Percentiles rank a stretch among this genome's conserved stretches.
Conservation (phyloP, 768 basidiomycete genomes). For the Boletus barrowsii region DNA sequence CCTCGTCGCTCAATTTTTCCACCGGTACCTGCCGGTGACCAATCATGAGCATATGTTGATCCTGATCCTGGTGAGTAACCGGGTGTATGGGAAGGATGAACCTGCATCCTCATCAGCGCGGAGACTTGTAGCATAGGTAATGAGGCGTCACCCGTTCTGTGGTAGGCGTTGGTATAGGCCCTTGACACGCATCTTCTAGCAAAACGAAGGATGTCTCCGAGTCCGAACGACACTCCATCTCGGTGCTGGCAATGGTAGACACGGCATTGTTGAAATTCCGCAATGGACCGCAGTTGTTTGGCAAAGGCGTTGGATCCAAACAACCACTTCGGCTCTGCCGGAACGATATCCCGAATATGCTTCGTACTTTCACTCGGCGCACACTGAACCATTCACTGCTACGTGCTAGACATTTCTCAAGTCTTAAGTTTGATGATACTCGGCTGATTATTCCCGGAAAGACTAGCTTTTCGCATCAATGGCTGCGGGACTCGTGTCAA, state of each 20-base stretch:
- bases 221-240: slow-evolving; percentile 29
- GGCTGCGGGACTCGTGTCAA: slow-evolving; percentile 85
- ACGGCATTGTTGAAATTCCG: background rate
- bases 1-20: slow-evolving; percentile 60
- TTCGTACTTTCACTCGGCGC: background rate
- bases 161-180: background rate
- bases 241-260: background rate
- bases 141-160: slow-evolving; percentile 1
- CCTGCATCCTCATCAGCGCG: slow-evolving; percentile 7
- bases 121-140: background rate
- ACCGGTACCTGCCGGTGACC: slow-evolving; percentile 57
- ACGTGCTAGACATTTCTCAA: slow-evolving; percentile 2
- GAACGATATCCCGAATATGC: background rate
- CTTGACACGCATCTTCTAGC: slow-evolving; percentile 29
- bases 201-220: slow-evolving; percentile 50
- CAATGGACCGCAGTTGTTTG: slow-evolving; percentile 24
- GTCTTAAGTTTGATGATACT: slow-evolving; percentile 8
- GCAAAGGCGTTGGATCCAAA: slow-evolving; percentile 31
- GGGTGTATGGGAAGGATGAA: slow-evolving; percentile 47
- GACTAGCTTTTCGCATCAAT: slow-evolving; percentile 58
- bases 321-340: slow-evolving; percentile 11
- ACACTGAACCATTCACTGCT: background rate
- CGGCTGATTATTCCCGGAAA: slow-evolving; percentile 31
- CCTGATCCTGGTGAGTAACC: slow-evolving; percentile 47
- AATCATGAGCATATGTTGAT: slow-evolving; percentile 67